Percentiles rank a stretch among this genome's conserved stretches.
These are phyloP conservation scores for Endogone sp. DNA, from an alignment of 192 early-diverging fungal species.

Conservation along the genomic window DNA sequence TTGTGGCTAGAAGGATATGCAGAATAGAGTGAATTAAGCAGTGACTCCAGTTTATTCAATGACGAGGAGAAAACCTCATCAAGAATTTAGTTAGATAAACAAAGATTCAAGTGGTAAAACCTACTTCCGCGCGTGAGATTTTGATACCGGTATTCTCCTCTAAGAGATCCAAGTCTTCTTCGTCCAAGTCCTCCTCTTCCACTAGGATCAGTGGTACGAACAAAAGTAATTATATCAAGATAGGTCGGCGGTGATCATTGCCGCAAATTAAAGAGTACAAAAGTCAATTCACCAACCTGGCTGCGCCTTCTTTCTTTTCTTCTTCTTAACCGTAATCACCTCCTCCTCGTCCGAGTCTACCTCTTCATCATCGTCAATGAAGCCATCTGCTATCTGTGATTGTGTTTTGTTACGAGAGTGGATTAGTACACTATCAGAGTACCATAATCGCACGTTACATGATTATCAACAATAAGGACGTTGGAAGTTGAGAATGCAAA, in stretches of 20 bases:
- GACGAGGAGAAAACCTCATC: no score
- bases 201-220: background rate
- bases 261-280: background rate
- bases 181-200: constrained; percentile 76
- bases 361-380: constrained; percentile 75
- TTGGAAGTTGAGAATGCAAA: constrained; percentile 4
- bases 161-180: constrained; percentile 91
- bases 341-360: constrained; percentile 45
- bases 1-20: constrained; percentile 27
- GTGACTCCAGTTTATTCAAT: constrained; percentile 3
- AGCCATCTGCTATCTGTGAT: constrained; percentile 54
- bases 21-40: background rate
- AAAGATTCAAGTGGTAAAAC: constrained; percentile 1
- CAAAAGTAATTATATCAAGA: constrained; percentile 1
- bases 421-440: background rate
- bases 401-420: no score
- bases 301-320: constrained; percentile 38
- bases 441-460: no score
- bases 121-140: constrained; percentile 41
- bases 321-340: constrained; percentile 36
- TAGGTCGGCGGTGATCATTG: no score
- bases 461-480: background rate
- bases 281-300: background rate
- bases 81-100: no score
- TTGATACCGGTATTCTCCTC: constrained; percentile 80